Conservation (phyloP, 2,329 filamentous ascomycete species). For the Ploettnerulaceae sp. region DNA sequence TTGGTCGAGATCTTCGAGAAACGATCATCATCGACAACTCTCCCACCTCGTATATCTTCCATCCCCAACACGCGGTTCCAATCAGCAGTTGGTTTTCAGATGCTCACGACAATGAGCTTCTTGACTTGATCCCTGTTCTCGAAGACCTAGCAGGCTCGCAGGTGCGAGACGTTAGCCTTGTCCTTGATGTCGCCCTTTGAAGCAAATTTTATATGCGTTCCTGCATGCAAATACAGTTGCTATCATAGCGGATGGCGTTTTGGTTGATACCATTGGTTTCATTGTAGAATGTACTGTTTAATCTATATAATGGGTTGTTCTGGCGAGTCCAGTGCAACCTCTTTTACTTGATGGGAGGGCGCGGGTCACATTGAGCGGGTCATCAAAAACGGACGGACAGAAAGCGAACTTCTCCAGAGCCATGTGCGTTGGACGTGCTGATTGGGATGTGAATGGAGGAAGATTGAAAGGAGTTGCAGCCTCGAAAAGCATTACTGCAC, state of each 20-base stretch:
- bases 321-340: conserved; percentile 27
- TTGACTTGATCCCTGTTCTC: conserved; percentile 95
- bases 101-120: conserved; percentile 95
- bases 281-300: conserved; percentile 38
- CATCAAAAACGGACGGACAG: conserved; percentile 21
- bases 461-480: conserved; percentile 13
- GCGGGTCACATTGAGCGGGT: conserved; percentile 20
- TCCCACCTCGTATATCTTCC: conserved; percentile 98
- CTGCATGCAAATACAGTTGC: conserved; percentile 33
- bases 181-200: conserved; percentile 84
- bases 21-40: conserved; percentile 99
- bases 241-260: conserved; percentile 37
- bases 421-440: conserved; percentile 9
- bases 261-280: conserved; percentile 36
- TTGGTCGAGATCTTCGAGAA: conserved; percentile 90
- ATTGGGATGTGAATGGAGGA: conserved; percentile 4
- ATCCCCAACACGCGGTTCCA: conserved; percentile 95
- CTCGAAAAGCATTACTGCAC: conserved; percentile 16
- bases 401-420: not conserved
- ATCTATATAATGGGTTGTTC: conserved; percentile 35
- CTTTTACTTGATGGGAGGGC: conserved; percentile 9
- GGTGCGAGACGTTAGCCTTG: conserved; percentile 93
- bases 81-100: conserved; percentile 99
- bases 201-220: conserved; percentile 31
- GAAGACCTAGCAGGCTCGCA: conserved; percentile 88